phyloP scores from a whole-genome alignment of 805 yeast species.

The Metschnikowia cerradonensis region DNA sequence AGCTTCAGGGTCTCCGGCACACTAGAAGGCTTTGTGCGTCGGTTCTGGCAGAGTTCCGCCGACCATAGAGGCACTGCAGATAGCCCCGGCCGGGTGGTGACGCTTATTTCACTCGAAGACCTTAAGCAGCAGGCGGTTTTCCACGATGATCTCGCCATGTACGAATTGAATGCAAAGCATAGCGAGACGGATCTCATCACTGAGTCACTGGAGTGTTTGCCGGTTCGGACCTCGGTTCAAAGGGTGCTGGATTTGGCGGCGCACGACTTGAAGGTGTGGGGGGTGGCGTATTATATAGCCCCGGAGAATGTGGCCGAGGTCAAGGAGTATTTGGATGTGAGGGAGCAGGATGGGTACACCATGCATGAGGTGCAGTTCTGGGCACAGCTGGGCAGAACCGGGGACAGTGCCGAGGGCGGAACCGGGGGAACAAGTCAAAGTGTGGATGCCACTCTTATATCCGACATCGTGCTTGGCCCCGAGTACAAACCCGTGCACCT shows the following conservation, averaged over 20 bases:
- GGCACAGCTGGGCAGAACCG: constrained; percentile 20
- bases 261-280: constrained; percentile 59
- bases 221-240: background rate
- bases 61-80: constrained; percentile 90
- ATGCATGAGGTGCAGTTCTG: constrained; percentile 63
- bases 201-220: constrained; percentile 7
- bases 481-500: constrained; percentile 1
- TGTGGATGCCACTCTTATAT: too few species aligned
- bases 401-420: too few species aligned
- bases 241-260: constrained; percentile 23
- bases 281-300: constrained; percentile 79
- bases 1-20: constrained; percentile 65
- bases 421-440: too few species aligned
- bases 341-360: constrained; percentile 89
- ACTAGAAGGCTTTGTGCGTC: constrained; percentile 67
- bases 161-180: constrained; percentile 20
- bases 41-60: constrained; percentile 89
- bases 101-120: constrained; percentile 61
- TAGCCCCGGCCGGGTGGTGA: constrained; percentile 85
- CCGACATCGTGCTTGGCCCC: background rate
- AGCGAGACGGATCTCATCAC: background rate
- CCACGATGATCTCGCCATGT: constrained; percentile 38
- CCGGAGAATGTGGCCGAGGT: constrained; percentile 60
- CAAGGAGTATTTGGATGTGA: constrained; percentile 62
- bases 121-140: constrained; percentile 40